phyloP scores from a whole-genome alignment of 2,329 filamentous ascomycete species.

The Pseudogymnoascus sp. region DNA sequence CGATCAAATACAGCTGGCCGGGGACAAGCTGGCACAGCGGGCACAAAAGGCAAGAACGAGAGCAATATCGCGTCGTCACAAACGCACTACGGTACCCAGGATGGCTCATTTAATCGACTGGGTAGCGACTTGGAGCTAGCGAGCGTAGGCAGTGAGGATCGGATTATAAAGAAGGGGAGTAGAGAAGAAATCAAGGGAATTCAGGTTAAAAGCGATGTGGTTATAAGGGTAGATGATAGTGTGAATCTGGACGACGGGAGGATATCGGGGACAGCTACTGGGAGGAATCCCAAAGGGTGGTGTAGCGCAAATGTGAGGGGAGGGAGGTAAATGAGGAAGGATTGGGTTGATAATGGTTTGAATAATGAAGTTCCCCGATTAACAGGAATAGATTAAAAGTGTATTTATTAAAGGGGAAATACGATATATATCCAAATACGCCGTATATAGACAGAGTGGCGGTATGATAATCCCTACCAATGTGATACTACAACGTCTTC shows the following conservation, averaged over 20 bases:
- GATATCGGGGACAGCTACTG: not conserved
- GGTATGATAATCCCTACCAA: not conserved
- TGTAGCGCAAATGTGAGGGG: not conserved
- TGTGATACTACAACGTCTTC: not conserved
- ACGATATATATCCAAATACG: not conserved
- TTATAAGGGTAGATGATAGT: conserved; percentile 2
- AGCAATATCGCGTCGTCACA: not conserved
- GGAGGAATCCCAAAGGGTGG: not conserved
- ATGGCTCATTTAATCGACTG: not conserved
- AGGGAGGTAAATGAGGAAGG: not conserved
- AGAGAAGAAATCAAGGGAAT: not conserved
- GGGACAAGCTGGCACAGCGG: not conserved
- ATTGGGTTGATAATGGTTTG: not conserved
- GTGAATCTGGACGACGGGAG: not conserved
- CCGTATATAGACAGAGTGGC: not conserved
- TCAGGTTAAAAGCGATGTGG: conserved; percentile 3
- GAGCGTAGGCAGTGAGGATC: not conserved
- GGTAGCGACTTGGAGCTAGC: not conserved
- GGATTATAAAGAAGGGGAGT: not conserved
- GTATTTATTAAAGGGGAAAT: no score
- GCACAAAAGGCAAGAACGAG: not conserved
- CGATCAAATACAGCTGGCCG: not conserved
- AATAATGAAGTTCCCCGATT: not conserved
- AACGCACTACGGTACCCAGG: not conserved
- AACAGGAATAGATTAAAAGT: no score